A percentile compares a stretch with the other conserved stretches of the same genome.
Conservation (phyloP, 345 rosid species). For the Dipteronia sinensis region DNA sequence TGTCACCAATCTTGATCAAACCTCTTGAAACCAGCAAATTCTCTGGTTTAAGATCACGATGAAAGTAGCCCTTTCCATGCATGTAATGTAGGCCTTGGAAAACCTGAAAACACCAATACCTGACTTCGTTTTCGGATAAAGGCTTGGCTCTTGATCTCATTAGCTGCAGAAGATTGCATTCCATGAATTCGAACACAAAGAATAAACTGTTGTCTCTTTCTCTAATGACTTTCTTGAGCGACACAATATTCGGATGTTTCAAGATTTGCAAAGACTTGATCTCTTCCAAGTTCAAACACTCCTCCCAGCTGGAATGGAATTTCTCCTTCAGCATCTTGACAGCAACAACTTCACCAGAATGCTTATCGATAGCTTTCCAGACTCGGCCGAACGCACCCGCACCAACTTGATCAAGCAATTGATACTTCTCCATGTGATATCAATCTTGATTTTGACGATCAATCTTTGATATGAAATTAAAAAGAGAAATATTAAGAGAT, state of each 20-base stretch:
- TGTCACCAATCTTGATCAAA: slow-evolving; percentile 47
- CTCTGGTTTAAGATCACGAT: slow-evolving; percentile 52
- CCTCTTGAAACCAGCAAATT: slow-evolving; percentile 41
- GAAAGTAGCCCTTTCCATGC: slow-evolving; percentile 49
- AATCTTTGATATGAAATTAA: background rate
- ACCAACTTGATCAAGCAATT: background rate
- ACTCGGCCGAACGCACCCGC: background rate
- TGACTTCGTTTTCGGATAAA: slow-evolving; percentile 38
- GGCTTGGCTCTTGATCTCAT: slow-evolving; percentile 28
- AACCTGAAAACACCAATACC: slow-evolving; percentile 50
- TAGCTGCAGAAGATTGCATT: slow-evolving; percentile 42
- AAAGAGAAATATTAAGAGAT: no score
- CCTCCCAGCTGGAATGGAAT: background rate
- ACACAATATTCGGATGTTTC: slow-evolving; percentile 48
- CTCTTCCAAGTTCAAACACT: slow-evolving; percentile 31
- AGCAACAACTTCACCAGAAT: background rate
- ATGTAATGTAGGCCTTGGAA: slow-evolving; percentile 48
- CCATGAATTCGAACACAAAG: slow-evolving; percentile 55
- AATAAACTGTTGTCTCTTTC: slow-evolving; percentile 29
- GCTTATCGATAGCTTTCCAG: background rate
- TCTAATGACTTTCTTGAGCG: slow-evolving; percentile 47
- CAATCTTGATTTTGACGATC: background rate
- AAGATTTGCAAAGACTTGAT: slow-evolving; percentile 39
- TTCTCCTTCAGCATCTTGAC: background rate
- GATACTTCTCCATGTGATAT: background rate